Evolutionary conservation across 2,329 filamentous ascomycete species (phyloP), one percentile per base, ranked within the genome.

Genomic region (Exophiala alcalophila): DNA sequence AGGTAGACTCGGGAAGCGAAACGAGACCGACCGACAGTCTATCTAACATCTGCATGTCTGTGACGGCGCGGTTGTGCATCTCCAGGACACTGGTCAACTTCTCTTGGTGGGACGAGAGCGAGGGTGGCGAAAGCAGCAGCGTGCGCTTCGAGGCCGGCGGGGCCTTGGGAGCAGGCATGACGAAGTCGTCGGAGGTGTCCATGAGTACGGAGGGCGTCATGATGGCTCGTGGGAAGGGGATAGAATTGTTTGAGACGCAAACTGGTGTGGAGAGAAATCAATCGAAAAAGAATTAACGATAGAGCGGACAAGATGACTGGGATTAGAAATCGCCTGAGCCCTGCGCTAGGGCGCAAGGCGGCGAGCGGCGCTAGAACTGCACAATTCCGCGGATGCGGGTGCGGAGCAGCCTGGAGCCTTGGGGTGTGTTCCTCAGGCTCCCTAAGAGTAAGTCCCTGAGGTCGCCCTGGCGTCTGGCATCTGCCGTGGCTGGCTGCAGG

Each of bases 1-100:
- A 98, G 40, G 86, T 85, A 34, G 78, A 71, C 40, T 77, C 57
- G 1, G 90, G 84, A 0, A 98, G 80, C 5, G 81, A 72, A 44
- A 92, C 86, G 25, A 95, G 74, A 49, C 88, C 88, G 24, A 86
- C 78, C 2, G 86, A 81, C 27, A 98, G 78, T 37, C 92, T 87
- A 69, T 98, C 92, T 49, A 98, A 84, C 92, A 98, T 98, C 66
- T 97, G 92, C 39, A 98, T 75, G 62, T 98, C 92, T 50, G 89
- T 91, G 31, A 77, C 72, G 52, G 76, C 70, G 61, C 88, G 83
- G 64, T 92, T 81, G 69, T 87, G 81, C 44, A 80, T 72, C 46
- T 80, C 73, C 59, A 94, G 78, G 50, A 92, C 73, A 54, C 72
- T 70, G 53, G 80, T 77, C 53, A 97, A 76, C 58, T 81, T 81